phyloP scores from a whole-genome alignment of 1,284 basidiomycete genomes.

The Heterobasidion parviporum region DNA sequence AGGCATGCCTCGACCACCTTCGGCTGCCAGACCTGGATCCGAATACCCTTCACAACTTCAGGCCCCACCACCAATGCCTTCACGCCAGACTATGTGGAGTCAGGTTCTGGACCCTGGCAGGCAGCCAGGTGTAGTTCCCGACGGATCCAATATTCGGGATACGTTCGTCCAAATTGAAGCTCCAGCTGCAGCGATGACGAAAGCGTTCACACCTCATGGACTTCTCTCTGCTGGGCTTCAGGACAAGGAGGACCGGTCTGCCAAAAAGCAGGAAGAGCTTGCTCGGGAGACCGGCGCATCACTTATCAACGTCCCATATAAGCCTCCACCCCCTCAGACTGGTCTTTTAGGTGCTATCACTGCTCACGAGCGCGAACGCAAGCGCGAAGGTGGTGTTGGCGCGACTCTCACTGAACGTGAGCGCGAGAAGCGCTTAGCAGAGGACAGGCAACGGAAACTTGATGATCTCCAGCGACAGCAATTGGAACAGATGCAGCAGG shows the following conservation, averaged over 20 bases:
- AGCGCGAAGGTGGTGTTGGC: constrained; percentile 90
- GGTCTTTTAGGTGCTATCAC: constrained; percentile 95
- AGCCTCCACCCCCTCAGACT: constrained; percentile 92
- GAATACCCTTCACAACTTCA: constrained; percentile 8
- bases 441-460: constrained; percentile 87
- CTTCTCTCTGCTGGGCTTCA: constrained; percentile 91
- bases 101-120: constrained; percentile 73
- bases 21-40: constrained; percentile 14
- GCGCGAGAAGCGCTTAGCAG: constrained; percentile 81
- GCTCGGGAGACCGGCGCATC: constrained; percentile 86
- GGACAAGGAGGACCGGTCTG: constrained; percentile 92
- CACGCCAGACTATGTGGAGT: constrained; percentile 71
- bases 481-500: constrained; percentile 77
- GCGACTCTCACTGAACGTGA: constrained; percentile 93
- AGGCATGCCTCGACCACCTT: constrained; percentile 24
- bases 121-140: constrained; percentile 24
- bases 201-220: constrained; percentile 91
- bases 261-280: constrained; percentile 89
- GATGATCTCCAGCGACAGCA: constrained; percentile 88
- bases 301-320: constrained; percentile 88
- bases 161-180: constrained; percentile 82
- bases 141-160: constrained; percentile 36
- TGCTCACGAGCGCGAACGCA: constrained; percentile 89
- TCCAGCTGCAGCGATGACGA: constrained; percentile 70
- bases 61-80: constrained; percentile 32